phyloP scores from a whole-genome alignment of 1,284 basidiomycete species.

The Heliocybe sulcata region DNA sequence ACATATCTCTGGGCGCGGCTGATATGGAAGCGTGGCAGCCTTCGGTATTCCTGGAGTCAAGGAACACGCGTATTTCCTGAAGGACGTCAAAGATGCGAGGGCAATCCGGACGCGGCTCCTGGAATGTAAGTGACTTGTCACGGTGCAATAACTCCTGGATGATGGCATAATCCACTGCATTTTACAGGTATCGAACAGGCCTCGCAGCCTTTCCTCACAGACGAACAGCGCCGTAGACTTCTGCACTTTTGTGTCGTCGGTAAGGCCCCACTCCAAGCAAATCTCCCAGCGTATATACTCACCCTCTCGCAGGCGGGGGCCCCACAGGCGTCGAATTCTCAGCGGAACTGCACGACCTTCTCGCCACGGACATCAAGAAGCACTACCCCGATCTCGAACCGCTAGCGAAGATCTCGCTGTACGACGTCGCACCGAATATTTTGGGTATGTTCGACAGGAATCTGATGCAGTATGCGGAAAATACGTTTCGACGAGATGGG shows the following conservation, averaged over 20 bases:
- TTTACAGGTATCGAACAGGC: slow-evolving; percentile 70
- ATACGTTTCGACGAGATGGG: slow-evolving; percentile 71
- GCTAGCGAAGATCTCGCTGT: slow-evolving; percentile 66
- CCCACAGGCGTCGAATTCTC: slow-evolving; percentile 82
- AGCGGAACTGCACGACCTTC: slow-evolving; percentile 81
- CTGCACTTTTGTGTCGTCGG: slow-evolving; percentile 81
- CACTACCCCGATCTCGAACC: slow-evolving; percentile 60
- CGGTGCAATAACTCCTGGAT: not conserved
- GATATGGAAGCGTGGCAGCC: slow-evolving; percentile 26
- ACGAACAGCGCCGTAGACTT: slow-evolving; percentile 57
- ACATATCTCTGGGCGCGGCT: too few relatives aligned
- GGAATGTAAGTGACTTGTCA: slow-evolving; percentile 39
- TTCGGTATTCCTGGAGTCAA: slow-evolving; percentile 65
- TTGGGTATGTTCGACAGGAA: slow-evolving; percentile 73
- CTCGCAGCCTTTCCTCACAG: slow-evolving; percentile 61
- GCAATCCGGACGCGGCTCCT: slow-evolving; percentile 71
- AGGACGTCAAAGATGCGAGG: slow-evolving; percentile 76
- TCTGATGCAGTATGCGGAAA: slow-evolving; percentile 64
- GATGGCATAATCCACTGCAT: not conserved
- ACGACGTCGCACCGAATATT: slow-evolving; percentile 78
- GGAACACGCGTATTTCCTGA: slow-evolving; percentile 76
- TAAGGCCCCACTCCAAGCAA: slow-evolving; percentile 16
- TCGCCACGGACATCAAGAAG: slow-evolving; percentile 64
- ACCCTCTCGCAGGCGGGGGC: slow-evolving; percentile 45
- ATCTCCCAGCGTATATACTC: not conserved